Evolutionary conservation across 257 asterid species (phyloP), one percentile per base, ranked within the genome.

Genomic region (Linderniella brevidens): DNA sequence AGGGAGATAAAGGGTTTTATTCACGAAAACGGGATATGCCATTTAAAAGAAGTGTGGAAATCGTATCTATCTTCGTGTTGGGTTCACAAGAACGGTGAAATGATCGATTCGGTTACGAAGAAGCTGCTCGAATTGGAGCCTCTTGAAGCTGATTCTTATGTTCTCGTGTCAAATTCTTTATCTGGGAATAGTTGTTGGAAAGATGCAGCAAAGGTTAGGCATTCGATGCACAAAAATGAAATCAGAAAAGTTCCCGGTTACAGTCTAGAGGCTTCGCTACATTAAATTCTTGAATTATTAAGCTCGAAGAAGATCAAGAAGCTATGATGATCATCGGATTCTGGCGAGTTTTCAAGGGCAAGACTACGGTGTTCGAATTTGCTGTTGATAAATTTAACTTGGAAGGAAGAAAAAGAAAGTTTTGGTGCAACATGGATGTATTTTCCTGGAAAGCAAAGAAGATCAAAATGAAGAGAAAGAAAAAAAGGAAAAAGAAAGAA

Each of bases 61-160:
- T 64, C 75, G 13, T 72, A 66, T 50, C 53, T 82, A 32, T 71
- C 84, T 39, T 67, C 71, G 39, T 79, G 94, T 51, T 63, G 69
- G 72, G 60, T 79, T 51, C 92, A 82, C 59, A 79, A 71, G 59
- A 58, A 82, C 46, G 63, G 68, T 41, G 78, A 82, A 71, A 64
- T 76, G 76, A 63, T 74, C 18, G 71, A 62, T 51, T 77, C 64
- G 78, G 82, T 68, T 20, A 68, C 82, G 5, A 20, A 68, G 61
- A 71, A 82, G 62, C 57, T 82, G 54, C 50, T 77, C 17, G 61
- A 78, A 48, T 61, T 79, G 50, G 69, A 67, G 55, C 72, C 83
- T 0, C 17, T 32, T 35, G 80, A 63, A 61, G 65, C 63, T 13
- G 71, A 66, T 43, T 59, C 75, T 10, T 73, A 73, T 58, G 65